Evolutionary conservation across 768 basidiomycete genomes (phyloP).

Genomic region (Leucosporidium scottii): DNA sequence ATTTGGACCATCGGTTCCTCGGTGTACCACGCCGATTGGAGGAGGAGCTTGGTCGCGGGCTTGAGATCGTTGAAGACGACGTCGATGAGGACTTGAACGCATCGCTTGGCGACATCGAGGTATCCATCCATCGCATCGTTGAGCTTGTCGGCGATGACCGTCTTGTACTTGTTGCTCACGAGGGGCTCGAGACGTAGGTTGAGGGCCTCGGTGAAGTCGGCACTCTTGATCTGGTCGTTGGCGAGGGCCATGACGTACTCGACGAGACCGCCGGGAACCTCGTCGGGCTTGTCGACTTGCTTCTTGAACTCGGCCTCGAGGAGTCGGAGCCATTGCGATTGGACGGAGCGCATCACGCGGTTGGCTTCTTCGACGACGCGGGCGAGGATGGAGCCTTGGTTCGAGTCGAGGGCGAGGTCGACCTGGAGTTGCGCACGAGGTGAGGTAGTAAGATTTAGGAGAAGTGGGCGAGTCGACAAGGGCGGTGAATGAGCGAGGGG

Average conservation of each 20-base stretch:
- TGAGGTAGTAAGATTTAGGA: no score
- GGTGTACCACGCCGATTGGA: constrained; percentile 72
- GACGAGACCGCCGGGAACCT: constrained; percentile 75
- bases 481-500: no score
- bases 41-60: constrained; percentile 73
- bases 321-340: constrained; percentile 77
- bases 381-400: constrained; percentile 85
- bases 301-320: constrained; percentile 81
- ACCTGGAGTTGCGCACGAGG: constrained; percentile 40
- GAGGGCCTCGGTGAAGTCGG: constrained; percentile 84
- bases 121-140: constrained; percentile 98
- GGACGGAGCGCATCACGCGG: constrained; percentile 79
- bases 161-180: constrained; percentile 85
- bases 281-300: constrained; percentile 63
- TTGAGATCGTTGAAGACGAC: constrained; percentile 92
- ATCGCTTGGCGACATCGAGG: constrained; percentile 95
- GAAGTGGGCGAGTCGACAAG: no score
- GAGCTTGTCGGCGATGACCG: constrained; percentile 70
- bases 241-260: constrained; percentile 95
- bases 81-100: constrained; percentile 86
- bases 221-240: constrained; percentile 94
- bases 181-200: constrained; percentile 78
- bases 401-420: constrained; percentile 89
- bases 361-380: constrained; percentile 81
- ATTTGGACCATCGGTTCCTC: constrained; percentile 80